Evolutionary conservation across 2,329 filamentous ascomycete genomes (phyloP).

Genomic region (Colletotrichum chrysophilum): DNA sequence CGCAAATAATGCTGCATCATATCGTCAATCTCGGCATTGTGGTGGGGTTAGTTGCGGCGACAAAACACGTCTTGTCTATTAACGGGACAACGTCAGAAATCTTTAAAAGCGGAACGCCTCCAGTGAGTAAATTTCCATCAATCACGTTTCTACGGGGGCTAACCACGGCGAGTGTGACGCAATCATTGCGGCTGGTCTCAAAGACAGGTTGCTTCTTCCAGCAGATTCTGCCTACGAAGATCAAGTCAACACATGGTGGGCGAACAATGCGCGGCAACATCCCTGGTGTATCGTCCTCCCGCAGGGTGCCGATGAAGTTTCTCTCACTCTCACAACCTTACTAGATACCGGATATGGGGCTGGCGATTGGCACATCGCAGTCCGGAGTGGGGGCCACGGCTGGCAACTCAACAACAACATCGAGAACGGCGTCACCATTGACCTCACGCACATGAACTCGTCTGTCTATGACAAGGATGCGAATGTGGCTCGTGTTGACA

Average conservation of each 20-base stretch:
- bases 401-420: slow-evolving; percentile 36
- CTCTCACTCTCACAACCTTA: slow-evolving; percentile 20
- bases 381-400: slow-evolving; percentile 51
- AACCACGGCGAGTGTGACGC: slow-evolving; percentile 3
- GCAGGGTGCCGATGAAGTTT: slow-evolving; percentile 25
- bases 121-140: background rate
- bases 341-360: slow-evolving; percentile 22
- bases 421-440: slow-evolving; percentile 32
- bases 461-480: slow-evolving; percentile 18
- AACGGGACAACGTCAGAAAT: background rate
- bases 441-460: slow-evolving; percentile 26
- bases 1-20: background rate
- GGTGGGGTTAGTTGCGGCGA: background rate
- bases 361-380: slow-evolving; percentile 43
- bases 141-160: rapidly evolving
- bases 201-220: background rate
- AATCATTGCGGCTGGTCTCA: background rate
- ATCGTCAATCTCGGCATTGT: background rate
- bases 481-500: slow-evolving; percentile 27
- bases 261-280: slow-evolving; percentile 16
- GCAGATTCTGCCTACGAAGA: slow-evolving; percentile 1
- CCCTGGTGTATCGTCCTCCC: slow-evolving; percentile 32
- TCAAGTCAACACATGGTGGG: slow-evolving; percentile 21
- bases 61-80: background rate
- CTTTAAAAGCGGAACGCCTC: background rate